Conservation (phyloP, 352 stramenopile genomes). For the Globisporangium megalacanthum region DNA sequence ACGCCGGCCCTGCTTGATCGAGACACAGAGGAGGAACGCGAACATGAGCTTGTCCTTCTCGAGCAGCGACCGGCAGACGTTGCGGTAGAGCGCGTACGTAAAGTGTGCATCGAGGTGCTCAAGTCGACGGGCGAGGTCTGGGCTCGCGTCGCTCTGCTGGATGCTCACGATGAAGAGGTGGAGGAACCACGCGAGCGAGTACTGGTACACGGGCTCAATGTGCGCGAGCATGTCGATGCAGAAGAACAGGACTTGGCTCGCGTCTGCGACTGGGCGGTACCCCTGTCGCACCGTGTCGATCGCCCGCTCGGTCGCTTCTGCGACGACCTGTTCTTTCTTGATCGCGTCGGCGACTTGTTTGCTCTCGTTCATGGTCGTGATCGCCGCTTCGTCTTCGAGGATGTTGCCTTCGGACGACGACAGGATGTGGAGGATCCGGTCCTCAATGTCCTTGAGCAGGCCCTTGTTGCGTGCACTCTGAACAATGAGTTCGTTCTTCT, state of each 20-base stretch:
- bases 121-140: slow-evolving; percentile 72
- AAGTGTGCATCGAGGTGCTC: slow-evolving; percentile 86
- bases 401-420: slow-evolving; percentile 91
- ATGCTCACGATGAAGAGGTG: slow-evolving; percentile 90
- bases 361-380: slow-evolving; percentile 91
- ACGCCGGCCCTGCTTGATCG: slow-evolving; percentile 77
- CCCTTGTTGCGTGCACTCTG: slow-evolving; percentile 90
- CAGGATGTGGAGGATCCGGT: slow-evolving; percentile 92
- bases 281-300: slow-evolving; percentile 86
- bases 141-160: slow-evolving; percentile 68
- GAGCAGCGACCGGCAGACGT: slow-evolving; percentile 90
- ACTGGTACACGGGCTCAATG: slow-evolving; percentile 93
- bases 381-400: slow-evolving; percentile 90
- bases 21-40: slow-evolving; percentile 86
- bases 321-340: slow-evolving; percentile 89
- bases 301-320: slow-evolving; percentile 87
- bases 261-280: slow-evolving; percentile 89
- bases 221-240: slow-evolving; percentile 92
- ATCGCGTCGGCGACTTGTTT: slow-evolving; percentile 91
- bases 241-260: slow-evolving; percentile 92
- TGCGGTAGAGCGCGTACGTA: slow-evolving; percentile 90
- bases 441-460: slow-evolving; percentile 92
- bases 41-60: slow-evolving; percentile 95
- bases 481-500: slow-evolving; percentile 92
- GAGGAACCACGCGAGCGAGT: slow-evolving; percentile 92